Evolutionary conservation across 2,329 filamentous ascomycete species (phyloP).

Genomic region (Ceratocystis cubensis): DNA sequence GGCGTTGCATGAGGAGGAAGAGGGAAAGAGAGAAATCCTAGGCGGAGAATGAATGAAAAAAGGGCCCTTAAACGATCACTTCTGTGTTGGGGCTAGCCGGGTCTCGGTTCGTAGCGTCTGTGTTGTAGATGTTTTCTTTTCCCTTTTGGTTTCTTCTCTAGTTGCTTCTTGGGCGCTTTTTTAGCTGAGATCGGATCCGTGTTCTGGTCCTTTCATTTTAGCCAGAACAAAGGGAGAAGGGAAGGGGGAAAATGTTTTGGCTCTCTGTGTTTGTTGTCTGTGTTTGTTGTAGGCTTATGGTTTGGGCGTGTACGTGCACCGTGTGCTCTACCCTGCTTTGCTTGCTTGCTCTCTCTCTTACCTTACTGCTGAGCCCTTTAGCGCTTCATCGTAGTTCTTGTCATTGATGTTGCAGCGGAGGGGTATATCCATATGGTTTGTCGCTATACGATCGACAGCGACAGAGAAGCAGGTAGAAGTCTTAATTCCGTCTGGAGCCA

Average conservation of each 20-base stretch:
- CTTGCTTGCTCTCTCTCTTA: no score
- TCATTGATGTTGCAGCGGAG: no score
- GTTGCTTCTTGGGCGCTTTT: background rate
- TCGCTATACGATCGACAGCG: no score
- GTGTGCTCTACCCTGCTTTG: no score
- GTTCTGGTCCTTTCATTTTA: conserved; percentile 8
- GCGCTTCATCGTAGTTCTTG: no score
- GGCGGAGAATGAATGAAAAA: background rate
- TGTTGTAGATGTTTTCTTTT: background rate
- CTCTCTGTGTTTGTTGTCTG: background rate
- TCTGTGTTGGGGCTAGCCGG: background rate
- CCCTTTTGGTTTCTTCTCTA: background rate
- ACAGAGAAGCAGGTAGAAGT: no score
- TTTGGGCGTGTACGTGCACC: no score
- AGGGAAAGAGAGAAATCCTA: background rate
- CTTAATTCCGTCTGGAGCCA: no score
- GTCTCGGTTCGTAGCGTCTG: background rate
- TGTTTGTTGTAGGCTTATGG: no score
- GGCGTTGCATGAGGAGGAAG: no score
- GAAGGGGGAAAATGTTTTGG: background rate
- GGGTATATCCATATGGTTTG: no score
- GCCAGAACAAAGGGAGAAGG: background rate
- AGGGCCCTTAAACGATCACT: background rate
- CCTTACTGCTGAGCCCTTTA: no score
- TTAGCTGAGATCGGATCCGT: background rate